phyloP scores from a whole-genome alignment of 176 grass and related monocot species.

The Triticum timopheevii region DNA sequence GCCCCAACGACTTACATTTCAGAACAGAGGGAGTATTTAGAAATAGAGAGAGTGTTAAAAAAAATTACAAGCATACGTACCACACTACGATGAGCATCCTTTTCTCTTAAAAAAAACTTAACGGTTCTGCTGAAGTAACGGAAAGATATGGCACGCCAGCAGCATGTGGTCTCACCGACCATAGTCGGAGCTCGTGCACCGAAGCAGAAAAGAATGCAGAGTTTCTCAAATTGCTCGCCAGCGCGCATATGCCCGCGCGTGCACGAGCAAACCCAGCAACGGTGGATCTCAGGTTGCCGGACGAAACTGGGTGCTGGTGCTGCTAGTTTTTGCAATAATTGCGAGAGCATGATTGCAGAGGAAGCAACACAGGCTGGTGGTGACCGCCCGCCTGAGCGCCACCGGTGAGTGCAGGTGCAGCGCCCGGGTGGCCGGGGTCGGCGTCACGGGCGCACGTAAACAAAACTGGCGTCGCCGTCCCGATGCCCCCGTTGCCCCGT shows the following conservation, averaged over 20 bases:
- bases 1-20: no score
- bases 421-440: background rate
- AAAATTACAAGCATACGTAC: no score
- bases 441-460: conserved; percentile 22
- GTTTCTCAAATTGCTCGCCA: background rate
- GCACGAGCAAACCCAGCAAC: background rate
- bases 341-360: background rate
- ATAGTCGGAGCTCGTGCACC: background rate
- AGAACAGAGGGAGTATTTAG: no score
- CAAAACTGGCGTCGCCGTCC: conserved; percentile 32
- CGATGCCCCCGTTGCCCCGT: background rate
- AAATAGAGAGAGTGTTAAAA: no score
- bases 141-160: background rate
- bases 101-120: no score
- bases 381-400: no score
- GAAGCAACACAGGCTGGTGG: background rate
- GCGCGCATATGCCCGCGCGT: background rate
- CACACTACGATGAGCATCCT: no score
- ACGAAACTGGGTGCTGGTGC: background rate
- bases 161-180: background rate
- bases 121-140: background rate
- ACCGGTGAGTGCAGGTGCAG: no score
- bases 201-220: background rate
- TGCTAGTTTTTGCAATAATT: background rate
- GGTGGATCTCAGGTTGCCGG: background rate